A percentile compares a stretch with the other conserved stretches of the same genome.
Evolutionary conservation across 768 basidiomycete genomes (phyloP).

Genomic region (Phaffia tasmanica): DNA sequence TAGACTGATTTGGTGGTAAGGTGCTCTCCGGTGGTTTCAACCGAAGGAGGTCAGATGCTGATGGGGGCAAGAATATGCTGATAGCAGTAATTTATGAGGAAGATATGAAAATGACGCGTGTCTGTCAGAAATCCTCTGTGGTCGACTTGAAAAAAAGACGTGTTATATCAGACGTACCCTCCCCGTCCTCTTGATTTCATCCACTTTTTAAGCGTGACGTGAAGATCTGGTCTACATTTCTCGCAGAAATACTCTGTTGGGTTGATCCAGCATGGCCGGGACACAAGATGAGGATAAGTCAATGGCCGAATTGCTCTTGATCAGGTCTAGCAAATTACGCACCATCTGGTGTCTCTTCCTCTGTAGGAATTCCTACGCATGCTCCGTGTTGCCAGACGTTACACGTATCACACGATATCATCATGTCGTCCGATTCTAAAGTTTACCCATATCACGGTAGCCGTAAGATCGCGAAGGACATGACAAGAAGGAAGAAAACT

Average conservation of each 20-base stretch:
- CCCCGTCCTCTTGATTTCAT: slow-evolving; percentile 39
- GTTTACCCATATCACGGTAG: not conserved
- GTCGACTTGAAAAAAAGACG: not conserved
- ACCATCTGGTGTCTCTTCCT: slow-evolving; percentile 42
- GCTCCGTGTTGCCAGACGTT: slow-evolving; percentile 96
- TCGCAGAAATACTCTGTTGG: slow-evolving; percentile 84
- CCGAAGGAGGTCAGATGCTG: slow-evolving; percentile 21
- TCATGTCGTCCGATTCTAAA: slow-evolving; percentile 69
- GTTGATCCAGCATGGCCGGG: not conserved
- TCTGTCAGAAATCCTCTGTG: slow-evolving; percentile 3
- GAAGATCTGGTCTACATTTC: slow-evolving; percentile 74
- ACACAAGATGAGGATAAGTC: not conserved
- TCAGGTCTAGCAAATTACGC: slow-evolving; percentile 19
- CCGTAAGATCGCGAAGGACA: not conserved
- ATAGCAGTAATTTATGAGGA: slow-evolving; percentile 13
- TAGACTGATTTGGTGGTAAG: slow-evolving; percentile 22
- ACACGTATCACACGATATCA: slow-evolving; percentile 95
- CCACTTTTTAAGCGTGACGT: slow-evolving; percentile 51
- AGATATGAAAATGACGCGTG: not conserved
- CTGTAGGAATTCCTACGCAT: slow-evolving; percentile 73
- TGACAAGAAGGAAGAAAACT: not conserved
- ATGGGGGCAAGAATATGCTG: slow-evolving; percentile 45
- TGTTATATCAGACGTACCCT: slow-evolving; percentile 47
- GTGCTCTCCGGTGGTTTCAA: slow-evolving; percentile 13
- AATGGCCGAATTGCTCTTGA: not conserved